Conservation (phyloP, 805 yeast species). For the Candida adriatica region DNA sequence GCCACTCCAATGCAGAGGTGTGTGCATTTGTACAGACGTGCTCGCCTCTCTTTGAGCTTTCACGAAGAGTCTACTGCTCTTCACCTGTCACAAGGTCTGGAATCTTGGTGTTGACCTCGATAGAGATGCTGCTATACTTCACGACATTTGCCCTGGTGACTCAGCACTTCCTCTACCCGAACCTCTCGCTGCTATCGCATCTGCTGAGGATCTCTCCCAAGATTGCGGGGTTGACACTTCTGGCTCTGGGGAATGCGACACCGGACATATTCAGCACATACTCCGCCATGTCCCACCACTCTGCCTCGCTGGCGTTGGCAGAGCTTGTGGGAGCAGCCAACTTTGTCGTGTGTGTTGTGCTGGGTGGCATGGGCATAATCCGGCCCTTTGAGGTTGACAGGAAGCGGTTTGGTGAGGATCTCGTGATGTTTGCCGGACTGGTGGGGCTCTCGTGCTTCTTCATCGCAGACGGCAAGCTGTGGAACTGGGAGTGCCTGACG, state of each 20-base stretch:
- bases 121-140: slow-evolving; percentile 22
- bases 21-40: no score
- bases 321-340: slow-evolving; percentile 89
- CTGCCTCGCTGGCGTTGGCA: slow-evolving; percentile 76
- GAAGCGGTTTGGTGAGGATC: slow-evolving; percentile 52
- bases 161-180: slow-evolving; percentile 77
- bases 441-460: slow-evolving; percentile 44
- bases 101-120: no score
- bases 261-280: slow-evolving; percentile 86
- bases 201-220: slow-evolving; percentile 62
- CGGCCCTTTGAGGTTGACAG: slow-evolving; percentile 57
- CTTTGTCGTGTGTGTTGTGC: slow-evolving; percentile 71
- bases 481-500: slow-evolving; percentile 45
- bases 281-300: slow-evolving; percentile 68
- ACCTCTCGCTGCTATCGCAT: slow-evolving; percentile 58
- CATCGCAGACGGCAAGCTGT: slow-evolving; percentile 48
- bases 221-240: slow-evolving; percentile 75
- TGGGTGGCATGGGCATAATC: slow-evolving; percentile 70
- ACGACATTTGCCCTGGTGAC: slow-evolving; percentile 66
- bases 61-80: slow-evolving; percentile 11
- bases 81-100: neutral
- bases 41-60: no score
- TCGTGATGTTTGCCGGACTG: slow-evolving; percentile 46
- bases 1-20: no score
- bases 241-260: slow-evolving; percentile 89